Conservation (phyloP, 2,329 filamentous ascomycete species). For the Trichoderma afroharzianum region DNA sequence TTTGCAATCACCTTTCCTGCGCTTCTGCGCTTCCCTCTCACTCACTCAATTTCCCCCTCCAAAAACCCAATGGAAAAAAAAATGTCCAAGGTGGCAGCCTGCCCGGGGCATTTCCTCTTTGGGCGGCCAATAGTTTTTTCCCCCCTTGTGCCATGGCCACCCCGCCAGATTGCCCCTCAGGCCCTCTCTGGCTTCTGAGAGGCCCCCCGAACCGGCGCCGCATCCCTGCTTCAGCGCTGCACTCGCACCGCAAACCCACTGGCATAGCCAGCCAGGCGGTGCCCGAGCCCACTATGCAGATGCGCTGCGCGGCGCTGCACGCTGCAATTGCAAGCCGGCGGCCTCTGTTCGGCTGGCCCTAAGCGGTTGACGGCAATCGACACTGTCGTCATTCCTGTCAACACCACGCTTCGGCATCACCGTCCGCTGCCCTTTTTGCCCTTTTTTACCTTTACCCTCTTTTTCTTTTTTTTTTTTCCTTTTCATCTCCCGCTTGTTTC, state of each 20-base stretch:
- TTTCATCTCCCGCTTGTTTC: not conserved
- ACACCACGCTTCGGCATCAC: slow-evolving; percentile 13
- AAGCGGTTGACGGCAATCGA: not conserved
- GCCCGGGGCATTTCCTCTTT: slow-evolving; percentile 8
- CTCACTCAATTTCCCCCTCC: not conserved
- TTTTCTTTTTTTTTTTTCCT: not conserved
- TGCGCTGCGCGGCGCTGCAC: not conserved
- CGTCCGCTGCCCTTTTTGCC: not conserved
- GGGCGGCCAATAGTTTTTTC: not conserved
- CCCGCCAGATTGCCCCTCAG: slow-evolving; percentile 20
- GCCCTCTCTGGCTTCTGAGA: slow-evolving; percentile 18
- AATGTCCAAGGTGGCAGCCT: not conserved
- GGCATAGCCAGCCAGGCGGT: slow-evolving; percentile 16
- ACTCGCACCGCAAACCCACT: not conserved
- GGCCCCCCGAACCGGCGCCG: not conserved
- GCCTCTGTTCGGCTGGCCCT: not conserved
- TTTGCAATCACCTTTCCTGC: not conserved
- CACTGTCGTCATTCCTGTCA: not conserved
- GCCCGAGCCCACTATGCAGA: slow-evolving; percentile 6
- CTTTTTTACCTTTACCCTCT: not conserved
- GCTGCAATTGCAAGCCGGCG: not conserved
- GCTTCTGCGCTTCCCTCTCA: not conserved
- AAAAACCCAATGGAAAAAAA: not conserved
- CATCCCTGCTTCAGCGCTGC: slow-evolving; percentile 11
- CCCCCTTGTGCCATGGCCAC: not conserved